These are phyloP conservation scores for Asterophora lycoperdoides DNA, from an alignment of 768 basidiomycete genomes.

Conservation along the genomic window DNA sequence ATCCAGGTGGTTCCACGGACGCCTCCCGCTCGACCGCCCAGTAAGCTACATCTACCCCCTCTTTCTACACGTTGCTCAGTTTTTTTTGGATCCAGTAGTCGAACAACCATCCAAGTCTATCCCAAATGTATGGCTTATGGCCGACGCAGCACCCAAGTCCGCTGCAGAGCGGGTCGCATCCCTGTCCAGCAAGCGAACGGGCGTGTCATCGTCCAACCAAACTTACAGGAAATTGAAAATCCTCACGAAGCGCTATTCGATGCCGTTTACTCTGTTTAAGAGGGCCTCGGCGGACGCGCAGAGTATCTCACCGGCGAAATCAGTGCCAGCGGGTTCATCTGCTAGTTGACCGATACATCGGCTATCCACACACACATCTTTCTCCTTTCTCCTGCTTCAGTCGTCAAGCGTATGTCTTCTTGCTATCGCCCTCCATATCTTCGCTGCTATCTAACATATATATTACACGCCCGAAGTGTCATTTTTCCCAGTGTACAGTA, in stretches of 20 bases:
- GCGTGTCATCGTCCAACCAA: slow-evolving; percentile 9
- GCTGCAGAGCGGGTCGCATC: slow-evolving; percentile 28
- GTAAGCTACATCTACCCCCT: not conserved
- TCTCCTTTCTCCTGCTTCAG: too few relatives aligned
- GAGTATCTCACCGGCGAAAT: slow-evolving; percentile 11
- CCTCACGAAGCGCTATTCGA: slow-evolving; percentile 47
- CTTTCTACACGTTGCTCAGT: not conserved
- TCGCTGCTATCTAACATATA: not conserved
- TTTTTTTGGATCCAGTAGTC: not conserved
- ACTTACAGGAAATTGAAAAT: slow-evolving; percentile 38
- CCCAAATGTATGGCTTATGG: slow-evolving; percentile 49
- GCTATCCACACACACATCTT: too few relatives aligned
- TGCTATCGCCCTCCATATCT: not conserved
- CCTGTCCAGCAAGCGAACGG: slow-evolving; percentile 21
- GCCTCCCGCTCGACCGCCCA: slow-evolving; percentile 20
- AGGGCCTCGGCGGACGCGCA: slow-evolving; percentile 3
- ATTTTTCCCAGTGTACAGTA: not conserved
- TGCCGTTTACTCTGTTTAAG: slow-evolving; percentile 39
- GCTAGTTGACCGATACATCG: not conserved
- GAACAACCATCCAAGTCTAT: slow-evolving; percentile 20
- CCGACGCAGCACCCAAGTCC: slow-evolving; percentile 33
- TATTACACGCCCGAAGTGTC: not conserved
- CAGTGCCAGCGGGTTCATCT: slow-evolving; percentile 7
- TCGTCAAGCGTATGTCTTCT: not conserved
- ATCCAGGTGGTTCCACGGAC: slow-evolving; percentile 31